Evolutionary conservation across 179 eudicot species (phyloP).

Genomic region (Drosera spatulata): DNA sequence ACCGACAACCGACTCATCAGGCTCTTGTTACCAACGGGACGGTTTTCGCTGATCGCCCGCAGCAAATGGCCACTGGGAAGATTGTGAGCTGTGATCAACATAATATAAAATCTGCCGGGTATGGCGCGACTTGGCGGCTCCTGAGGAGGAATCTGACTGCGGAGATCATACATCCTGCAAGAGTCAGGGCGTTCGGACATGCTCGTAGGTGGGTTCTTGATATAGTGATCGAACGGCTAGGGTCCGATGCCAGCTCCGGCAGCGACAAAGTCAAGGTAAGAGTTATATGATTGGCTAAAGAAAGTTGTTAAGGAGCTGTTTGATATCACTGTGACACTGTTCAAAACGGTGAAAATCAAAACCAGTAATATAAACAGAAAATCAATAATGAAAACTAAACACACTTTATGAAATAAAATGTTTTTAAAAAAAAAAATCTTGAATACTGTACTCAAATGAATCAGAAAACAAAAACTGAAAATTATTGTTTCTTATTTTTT

Average conservation of each 20-base stretch:
- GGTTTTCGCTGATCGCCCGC: slow-evolving; percentile 1
- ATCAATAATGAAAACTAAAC: no score
- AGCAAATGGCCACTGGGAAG: neutral
- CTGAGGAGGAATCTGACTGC: neutral
- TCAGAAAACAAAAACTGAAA: no score
- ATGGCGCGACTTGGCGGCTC: slow-evolving; percentile 7
- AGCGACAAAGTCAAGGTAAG: neutral
- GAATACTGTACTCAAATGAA: no score
- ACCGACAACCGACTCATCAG: neutral
- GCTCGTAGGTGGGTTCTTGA: neutral
- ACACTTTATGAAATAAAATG: no score
- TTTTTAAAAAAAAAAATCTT: no score
- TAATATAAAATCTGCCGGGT: neutral
- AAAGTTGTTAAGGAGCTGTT: no score
- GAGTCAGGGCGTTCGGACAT: neutral
- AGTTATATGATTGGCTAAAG: no score
- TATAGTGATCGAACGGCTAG: slow-evolving; percentile 4
- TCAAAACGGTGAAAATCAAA: no score
- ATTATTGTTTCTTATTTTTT: no score
- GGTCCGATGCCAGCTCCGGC: neutral
- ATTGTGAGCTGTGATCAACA: neutral
- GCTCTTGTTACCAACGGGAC: neutral
- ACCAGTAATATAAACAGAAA: no score
- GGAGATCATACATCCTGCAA: slow-evolving; percentile 5
- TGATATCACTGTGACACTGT: no score